phyloP scores from a whole-genome alignment of 1,284 basidiomycete genomes.

The Ustilago esculenta region DNA sequence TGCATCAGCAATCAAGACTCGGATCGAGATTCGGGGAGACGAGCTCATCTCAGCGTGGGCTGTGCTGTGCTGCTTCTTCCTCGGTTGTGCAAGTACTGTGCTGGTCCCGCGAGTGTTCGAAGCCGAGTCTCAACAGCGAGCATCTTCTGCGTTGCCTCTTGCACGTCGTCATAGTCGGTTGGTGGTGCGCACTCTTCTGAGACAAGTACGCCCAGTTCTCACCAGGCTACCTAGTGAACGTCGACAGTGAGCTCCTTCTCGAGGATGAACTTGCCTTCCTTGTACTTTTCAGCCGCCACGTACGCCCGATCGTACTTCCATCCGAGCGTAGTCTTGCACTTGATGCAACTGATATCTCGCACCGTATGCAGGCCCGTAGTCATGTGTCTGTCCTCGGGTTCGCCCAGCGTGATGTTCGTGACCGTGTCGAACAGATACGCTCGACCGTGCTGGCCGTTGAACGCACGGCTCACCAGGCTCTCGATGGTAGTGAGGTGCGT shows the following conservation, averaged over 20 bases:
- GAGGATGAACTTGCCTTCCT: constrained; percentile 97
- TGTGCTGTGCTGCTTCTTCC: no score
- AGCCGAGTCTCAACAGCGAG: no score
- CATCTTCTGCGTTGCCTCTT: no score
- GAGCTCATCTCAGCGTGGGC: no score
- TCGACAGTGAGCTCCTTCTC: constrained; percentile 73
- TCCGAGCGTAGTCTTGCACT: constrained; percentile 84
- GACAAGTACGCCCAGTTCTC: no score
- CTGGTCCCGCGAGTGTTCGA: no score
- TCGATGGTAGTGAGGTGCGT: constrained; percentile 94
- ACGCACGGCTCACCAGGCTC: constrained; percentile 80
- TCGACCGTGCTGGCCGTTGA: constrained; percentile 85
- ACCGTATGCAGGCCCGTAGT: constrained; percentile 96
- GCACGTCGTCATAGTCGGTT: no score
- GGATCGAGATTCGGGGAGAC: no score
- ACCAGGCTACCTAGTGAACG: constrained; percentile 22
- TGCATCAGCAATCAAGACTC: no score
- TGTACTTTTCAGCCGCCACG: constrained; percentile 91
- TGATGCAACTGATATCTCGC: constrained; percentile 89
- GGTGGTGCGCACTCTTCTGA: no score
- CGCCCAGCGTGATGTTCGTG: constrained; percentile 87
- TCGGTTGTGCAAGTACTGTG: no score
- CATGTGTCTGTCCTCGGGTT: constrained; percentile 91
- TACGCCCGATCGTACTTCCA: constrained; percentile 99
- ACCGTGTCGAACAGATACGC: constrained; percentile 92